Base-by-base conservation (phyloP, 495 filamentous ascomycete genomes). In the Cryomyces minteri region DNA sequence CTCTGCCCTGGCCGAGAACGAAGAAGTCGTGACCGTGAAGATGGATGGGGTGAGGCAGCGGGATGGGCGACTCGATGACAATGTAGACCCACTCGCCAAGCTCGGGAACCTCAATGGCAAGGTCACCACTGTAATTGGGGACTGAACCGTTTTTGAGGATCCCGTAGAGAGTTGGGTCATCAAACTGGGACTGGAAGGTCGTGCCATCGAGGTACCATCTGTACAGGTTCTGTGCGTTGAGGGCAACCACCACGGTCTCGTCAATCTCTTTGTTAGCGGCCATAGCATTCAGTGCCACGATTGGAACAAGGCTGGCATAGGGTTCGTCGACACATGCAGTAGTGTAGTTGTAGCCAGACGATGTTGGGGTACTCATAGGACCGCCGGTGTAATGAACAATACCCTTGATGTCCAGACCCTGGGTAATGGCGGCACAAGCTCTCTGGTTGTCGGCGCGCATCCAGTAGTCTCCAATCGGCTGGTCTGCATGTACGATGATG, bases 291-390 rank as follows among this genome's bases (percentile, higher is more conserved):
- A 54, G 30, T 25, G 51, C 25, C 28, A 47, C 40, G 33, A 52
- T 37, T 7, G 59, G 59, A 36, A 57, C 44, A 4, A 62, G 47
- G 40, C 48, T 58, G 5, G 44, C 51, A 6, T 48, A 12, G 6
- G 54, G 49, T 46, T 65, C 61, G 48, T 71, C 65, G 8, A 49
- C 41, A 48, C 65, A 68, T 28, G 43, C 50, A 32, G 57, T 49
- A 4, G 54, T 51, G 43, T 60, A 66, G 31, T 43, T 47, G 49
- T 55, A 57, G 31, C 44, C 50, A 1, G 53, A 52, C 1, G 60
- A 52, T 10, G 57, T 60, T 2, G 60, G 60, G 2, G 34, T 48
- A 11, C 30, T 43, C 2, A 32, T 37, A 5, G 49, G 28, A 18
- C 31, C 51, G 11, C 45, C 48, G 4, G 11, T 39, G 52, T 63